A percentile compares a stretch with the other conserved stretches of the same genome.
These are phyloP conservation scores for Stagonosporopsis tanaceti DNA, from an alignment of 2,329 filamentous ascomycete genomes.

Conservation along the genomic window DNA sequence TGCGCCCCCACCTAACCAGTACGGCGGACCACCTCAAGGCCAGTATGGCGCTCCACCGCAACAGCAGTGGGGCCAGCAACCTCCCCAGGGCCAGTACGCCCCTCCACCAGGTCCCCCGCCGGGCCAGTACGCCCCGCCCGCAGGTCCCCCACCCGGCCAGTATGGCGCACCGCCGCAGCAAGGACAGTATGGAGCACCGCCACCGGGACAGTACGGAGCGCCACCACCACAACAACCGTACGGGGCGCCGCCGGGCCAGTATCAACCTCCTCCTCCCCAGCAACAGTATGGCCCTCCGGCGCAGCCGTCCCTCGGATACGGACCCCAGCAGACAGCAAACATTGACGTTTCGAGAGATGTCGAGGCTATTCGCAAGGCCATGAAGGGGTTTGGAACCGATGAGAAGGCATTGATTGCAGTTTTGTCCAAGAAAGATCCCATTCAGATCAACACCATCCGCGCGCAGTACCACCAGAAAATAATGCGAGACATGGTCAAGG, in stretches of 20 bases:
- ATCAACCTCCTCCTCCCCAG: slow-evolving; percentile 31
- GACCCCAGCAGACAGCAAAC: slow-evolving; percentile 66
- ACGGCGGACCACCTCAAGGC: slow-evolving; percentile 36
- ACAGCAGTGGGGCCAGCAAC: slow-evolving; percentile 27
- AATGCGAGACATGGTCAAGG: slow-evolving; percentile 72
- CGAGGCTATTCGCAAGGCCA: slow-evolving; percentile 76
- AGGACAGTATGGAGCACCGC: slow-evolving; percentile 28
- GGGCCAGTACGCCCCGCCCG: slow-evolving; percentile 32
- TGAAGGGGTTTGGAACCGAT: slow-evolving; percentile 94
- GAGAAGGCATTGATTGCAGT: slow-evolving; percentile 77
- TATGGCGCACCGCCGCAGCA: slow-evolving; percentile 37
- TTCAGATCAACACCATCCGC: slow-evolving; percentile 72
- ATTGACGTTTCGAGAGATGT: slow-evolving; percentile 73
- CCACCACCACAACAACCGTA: slow-evolving; percentile 42
- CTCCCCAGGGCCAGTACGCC: slow-evolving; percentile 32
- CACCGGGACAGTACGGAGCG: slow-evolving; percentile 45
- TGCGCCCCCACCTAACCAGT: slow-evolving; percentile 45
- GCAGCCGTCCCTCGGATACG: slow-evolving; percentile 74
- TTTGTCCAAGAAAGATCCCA: slow-evolving; percentile 76
- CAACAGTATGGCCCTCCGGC: slow-evolving; percentile 48
- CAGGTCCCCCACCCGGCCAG: slow-evolving; percentile 36
- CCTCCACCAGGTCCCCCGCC: slow-evolving; percentile 25
- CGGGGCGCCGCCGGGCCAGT: slow-evolving; percentile 37
- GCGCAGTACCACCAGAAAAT: slow-evolving; percentile 70
- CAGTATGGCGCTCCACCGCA: slow-evolving; percentile 42